Base-by-base conservation (phyloP, 2,329 filamentous ascomycete species). In the Diaporthe amygdali region DNA sequence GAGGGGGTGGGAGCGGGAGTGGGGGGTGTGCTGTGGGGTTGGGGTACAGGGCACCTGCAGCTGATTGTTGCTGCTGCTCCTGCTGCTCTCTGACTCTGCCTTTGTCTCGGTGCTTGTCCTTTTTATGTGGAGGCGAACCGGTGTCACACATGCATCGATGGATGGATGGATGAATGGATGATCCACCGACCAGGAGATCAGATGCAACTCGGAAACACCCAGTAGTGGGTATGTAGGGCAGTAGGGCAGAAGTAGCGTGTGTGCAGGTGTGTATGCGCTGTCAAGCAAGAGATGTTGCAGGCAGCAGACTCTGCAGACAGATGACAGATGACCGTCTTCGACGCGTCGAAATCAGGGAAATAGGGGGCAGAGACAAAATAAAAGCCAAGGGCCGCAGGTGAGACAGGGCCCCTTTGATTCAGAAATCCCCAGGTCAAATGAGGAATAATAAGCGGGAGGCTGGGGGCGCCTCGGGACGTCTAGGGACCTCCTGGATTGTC, bases 331-430 rank as follows among this genome's bases (percentile, higher is more conserved):
- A 46, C 41, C 46, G 59, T 34, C 59, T 63, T 63, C 25, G 59
- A 63, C 59, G 59, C 37, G 41, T 63, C 56, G 34, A 63, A 63
- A 63, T 27, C 59, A 47, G 47, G 59, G 39, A 63, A 63, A 30
- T 46, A 25, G 55, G 39, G 39, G 25, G 22, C 2, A 32, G 25
- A 46, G 41, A 63, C 17, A 32, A 20, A 17, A 32, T 27, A 44
- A 25, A 32, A 32, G 41, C 56, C 56, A 46, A 63, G 41, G 27
- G 59, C 44, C 59, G 46, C 41, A 63, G 59, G 59, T 63, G 59
- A 63, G 59, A 63, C 59, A 63, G 59, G 59, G 41, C 59, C 59
- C 56, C 56, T 63, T 63, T 47, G 56, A 47, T 63, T 63, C 56
- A 63, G 47, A 41, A 46, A 22, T 27, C 39, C n/a, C n/a, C 25